phyloP scores from a whole-genome alignment of 2,329 filamentous ascomycete genomes.

The Drechslera avenae region DNA sequence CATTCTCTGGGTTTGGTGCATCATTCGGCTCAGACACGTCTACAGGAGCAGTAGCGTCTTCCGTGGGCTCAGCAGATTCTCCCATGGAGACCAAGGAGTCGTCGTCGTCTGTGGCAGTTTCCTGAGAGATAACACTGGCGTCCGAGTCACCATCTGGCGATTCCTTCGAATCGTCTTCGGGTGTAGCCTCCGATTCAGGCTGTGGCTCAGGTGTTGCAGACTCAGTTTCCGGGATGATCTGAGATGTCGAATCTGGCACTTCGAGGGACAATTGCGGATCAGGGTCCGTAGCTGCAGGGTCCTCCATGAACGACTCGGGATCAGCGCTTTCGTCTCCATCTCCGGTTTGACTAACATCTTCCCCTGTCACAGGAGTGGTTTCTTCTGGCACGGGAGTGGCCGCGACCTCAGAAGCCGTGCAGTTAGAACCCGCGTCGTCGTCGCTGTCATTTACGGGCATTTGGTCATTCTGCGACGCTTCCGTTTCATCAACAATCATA shows the following conservation, averaged over 20 bases:
- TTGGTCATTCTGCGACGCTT: constrained; percentile 1
- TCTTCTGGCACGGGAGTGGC: constrained; percentile 1
- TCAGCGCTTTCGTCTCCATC: not conserved
- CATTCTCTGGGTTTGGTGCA: not conserved
- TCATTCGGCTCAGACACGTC: constrained; percentile 9
- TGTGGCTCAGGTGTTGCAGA: not conserved
- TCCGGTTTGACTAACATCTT: constrained; percentile 1
- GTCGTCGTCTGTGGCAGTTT: not conserved
- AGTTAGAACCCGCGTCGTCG: constrained; percentile 1
- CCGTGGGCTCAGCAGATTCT: constrained; percentile 3
- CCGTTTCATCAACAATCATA: constrained; percentile 1
- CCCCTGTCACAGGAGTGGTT: not conserved
- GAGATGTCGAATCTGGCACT: constrained; percentile 1
- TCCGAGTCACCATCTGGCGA: not conserved
- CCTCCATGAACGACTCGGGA: constrained; percentile 3
- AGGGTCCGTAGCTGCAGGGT: not conserved
- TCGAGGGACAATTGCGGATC: constrained; percentile 3
- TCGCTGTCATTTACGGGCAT: not conserved
- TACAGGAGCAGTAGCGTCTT: constrained; percentile 4
- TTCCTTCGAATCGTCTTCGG: not conserved
- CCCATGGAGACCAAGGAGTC: constrained; percentile 5
- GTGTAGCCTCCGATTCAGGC: not conserved
- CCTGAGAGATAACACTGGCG: not conserved
- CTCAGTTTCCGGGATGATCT: constrained; percentile 2
- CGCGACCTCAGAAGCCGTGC: constrained; percentile 4